Evolutionary conservation across 1,284 basidiomycete genomes (phyloP), one percentile per base, ranked within the genome.

Genomic region (Ustanciosporium gigantosporum): DNA sequence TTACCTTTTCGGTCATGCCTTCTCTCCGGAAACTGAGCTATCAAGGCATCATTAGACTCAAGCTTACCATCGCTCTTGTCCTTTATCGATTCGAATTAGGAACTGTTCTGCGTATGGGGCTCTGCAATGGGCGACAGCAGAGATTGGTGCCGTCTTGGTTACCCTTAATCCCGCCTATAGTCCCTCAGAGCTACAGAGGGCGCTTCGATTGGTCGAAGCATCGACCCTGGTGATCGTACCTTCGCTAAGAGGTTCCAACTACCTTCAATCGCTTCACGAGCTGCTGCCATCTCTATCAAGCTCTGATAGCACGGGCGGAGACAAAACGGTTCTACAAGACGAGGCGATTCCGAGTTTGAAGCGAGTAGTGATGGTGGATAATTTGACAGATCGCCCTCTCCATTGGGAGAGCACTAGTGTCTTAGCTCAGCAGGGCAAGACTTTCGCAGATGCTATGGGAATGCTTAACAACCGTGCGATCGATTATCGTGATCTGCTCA

Each of bases 81-180:
- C 27, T 11, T 11, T 29, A 11, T 41, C 19, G 17, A 22, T 27
- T 19, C 8, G 25, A 41, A 14, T 21, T 22, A 44, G 55, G 46
- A 68, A 68, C 41, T 53, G 29, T 56, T 90, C 88, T 65, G 82
- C 87, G 14, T 91, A 91, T 74, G 88, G 87, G 2, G 82, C 84
- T 78, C 77, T 90, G 25, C 89, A 91, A 69, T 90, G 89, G 88
- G 89, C 89, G 6, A 87, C 86, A 61, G 87, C 88, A 21, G 84
- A 84, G 45, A 82, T 90, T 37, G 89, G 89, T 17, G 88, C 88
- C 6, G 85, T 90, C 36, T 78, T 90, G 22, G 88, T 88, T 11
- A 90, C 88, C 3, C 81, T 91, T 36, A 91, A 91, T 67, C 89
- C 89, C 6, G 87, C 89, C 0, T 91, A 90, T 73, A 83, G 85